Base-by-base conservation (phyloP, 306 rosid genomes). In the Cicer judaicum region DNA sequence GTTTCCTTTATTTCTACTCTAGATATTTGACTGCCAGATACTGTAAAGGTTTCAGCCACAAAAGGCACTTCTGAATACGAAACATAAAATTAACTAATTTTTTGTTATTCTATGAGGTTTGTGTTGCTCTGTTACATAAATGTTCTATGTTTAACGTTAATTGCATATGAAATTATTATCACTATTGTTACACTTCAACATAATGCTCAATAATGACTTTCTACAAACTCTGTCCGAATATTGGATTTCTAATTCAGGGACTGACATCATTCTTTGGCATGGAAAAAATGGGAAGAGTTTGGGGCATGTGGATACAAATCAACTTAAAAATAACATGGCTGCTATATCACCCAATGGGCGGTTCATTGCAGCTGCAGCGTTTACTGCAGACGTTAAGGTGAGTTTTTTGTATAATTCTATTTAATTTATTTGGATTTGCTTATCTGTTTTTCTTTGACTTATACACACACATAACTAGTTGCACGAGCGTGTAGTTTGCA, bases 321-420 rank as follows among this genome's bases (percentile, higher is more conserved):
- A 95, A 74, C 82, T 95, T 85, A 95, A 92, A 84, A 95, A 95
- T 83, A 92, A 56, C 80, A 95, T 90, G 99, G 97, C 96, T 60
- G 85, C 90, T 65, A 78, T 95, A 87, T 95, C 99, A 70, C 96
- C 98, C 76, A 85, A 95, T 84, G 99, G 99, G 29, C 98, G 99
- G 44, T 95, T 95, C 82, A 84, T 95, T 89, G 99, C 99, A 34
- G 98, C 99, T 10, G 99, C 99, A 66, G 99, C 99, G 41, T 95
- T 95, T 87, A 95, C 99, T 63, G 98, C 98, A 52, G 99, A 95
- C 63, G 99, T 95, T 76, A 95, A 95, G 93, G 99, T 92, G 52
- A 75, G 38, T 34, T 21, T 60, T 71, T 18, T 81, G 64, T 16
- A 7, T 12, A 50, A 24, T 24, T 16, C 48, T 75, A 13, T 61